These are phyloP conservation scores for Carex littledalei DNA, from an alignment of 176 grass and related monocot genomes.

Conservation along the genomic window DNA sequence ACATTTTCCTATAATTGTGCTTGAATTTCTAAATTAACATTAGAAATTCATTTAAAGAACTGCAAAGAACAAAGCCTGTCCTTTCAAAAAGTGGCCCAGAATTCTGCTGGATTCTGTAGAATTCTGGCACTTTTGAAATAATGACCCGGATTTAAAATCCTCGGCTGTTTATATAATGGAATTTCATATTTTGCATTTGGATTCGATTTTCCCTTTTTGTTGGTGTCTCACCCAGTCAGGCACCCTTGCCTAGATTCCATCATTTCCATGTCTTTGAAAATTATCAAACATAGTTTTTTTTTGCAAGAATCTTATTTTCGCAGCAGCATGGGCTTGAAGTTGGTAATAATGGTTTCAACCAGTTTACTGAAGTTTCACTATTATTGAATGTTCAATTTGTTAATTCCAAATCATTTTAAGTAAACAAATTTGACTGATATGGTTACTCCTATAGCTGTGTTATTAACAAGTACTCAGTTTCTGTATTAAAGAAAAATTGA, in stretches of 20 bases:
- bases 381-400: background rate
- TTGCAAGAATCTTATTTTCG: background rate
- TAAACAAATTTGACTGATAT: background rate
- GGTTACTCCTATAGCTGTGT: background rate
- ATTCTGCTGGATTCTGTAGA: background rate
- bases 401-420: background rate
- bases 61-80: background rate
- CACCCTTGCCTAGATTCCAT: background rate
- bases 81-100: background rate
- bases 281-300: background rate
- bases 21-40: background rate
- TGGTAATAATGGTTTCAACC: background rate
- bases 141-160: background rate
- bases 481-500: background rate
- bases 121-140: background rate
- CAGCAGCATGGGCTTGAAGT: background rate
- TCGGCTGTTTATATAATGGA: background rate
- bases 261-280: background rate
- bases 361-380: background rate
- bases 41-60: background rate
- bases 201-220: background rate
- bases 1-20: background rate
- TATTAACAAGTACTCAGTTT: background rate
- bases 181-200: background rate
- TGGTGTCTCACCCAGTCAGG: background rate